Evolutionary conservation across 768 basidiomycete genomes (phyloP), one percentile per base, ranked within the genome.

Genomic region (Daedaleopsis nitida): DNA sequence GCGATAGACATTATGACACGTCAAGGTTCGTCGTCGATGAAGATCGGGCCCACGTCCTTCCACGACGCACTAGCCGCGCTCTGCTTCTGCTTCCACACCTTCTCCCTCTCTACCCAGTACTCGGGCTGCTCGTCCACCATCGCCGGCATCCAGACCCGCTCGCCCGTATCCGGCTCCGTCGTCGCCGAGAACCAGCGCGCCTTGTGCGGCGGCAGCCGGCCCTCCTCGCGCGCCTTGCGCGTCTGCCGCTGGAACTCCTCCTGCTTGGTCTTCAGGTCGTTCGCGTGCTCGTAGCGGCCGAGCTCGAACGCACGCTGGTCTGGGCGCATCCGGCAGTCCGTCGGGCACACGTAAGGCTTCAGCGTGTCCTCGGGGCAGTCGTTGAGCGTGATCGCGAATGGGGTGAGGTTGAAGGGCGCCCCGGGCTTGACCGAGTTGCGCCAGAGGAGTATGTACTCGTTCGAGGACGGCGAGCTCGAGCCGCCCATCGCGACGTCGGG

Each of bases 261-360:
- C 71, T 94, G 92, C 68, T 76, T 77, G 43, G 80, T 77, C 78
- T 94, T 98, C 69, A 91, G 78, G 59, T 80, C 84, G 72, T 92
- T 97, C 60, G 91, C 94, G 50, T 84, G 80, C 68, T 91, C 94
- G 67, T 94, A 96, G 69, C 83, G 80, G 45, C 94, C 96, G 65
- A 87, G 70, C 79, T 98, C 96, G 72, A 98, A 98, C 24, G 96
- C 94, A 27, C 96, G 83, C 72, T 97, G 95, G 71, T 98, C 96
- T 0, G 94, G 94, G 0, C 96, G 85, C 27, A 97, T 74, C 4
- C 96, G 85, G 70, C 95, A 98, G 74, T 98, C 96, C 3, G 96
- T 98, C 1, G 93, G 92, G 32, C 88, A 87, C 2, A 98, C 65
- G 72, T 84, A 92, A 5, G 87, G 86, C 59, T 79, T 79, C 13